Evolutionary conservation across 2,329 filamentous ascomycete genomes (phyloP).

Genomic region (Fusarium sp.): DNA sequence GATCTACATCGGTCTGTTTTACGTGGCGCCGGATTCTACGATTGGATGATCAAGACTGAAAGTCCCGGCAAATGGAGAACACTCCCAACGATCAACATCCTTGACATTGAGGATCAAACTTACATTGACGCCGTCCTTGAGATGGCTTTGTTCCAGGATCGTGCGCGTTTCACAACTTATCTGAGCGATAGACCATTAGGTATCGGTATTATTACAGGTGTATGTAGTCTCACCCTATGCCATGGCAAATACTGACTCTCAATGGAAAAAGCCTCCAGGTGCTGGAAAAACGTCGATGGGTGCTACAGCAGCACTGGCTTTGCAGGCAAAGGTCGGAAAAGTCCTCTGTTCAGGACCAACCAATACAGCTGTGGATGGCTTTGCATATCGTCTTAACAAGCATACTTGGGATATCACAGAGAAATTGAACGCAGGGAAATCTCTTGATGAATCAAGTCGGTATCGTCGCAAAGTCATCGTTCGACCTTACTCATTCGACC

Average conservation of each 20-base stretch:
- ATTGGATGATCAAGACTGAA: not conserved
- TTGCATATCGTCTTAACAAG: not conserved
- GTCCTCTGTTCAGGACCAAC: conserved; percentile 13
- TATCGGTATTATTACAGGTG: conserved; percentile 17
- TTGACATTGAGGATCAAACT: not conserved
- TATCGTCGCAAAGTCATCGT: not conserved
- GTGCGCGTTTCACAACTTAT: conserved; percentile 15
- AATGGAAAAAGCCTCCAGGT: not conserved
- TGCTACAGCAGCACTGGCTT: not conserved
- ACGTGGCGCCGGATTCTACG: conserved; percentile 17
- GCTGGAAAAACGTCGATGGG: conserved; percentile 23
- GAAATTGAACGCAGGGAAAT: not conserved
- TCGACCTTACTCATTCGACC: not conserved
- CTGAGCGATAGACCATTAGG: conserved; percentile 10
- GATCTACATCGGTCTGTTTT: conserved; percentile 19
- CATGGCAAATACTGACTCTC: not conserved
- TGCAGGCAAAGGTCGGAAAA: conserved; percentile 4
- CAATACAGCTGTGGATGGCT: not conserved
- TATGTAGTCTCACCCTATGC: not conserved
- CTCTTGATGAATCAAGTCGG: fast-evolving
- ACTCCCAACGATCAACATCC: conserved; percentile 5
- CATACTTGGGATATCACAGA: not conserved
- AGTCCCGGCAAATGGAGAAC: not conserved
- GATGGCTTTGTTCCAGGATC: not conserved
- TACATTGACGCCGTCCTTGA: not conserved